A percentile compares a stretch with the other conserved stretches of the same genome.
Conservation (phyloP, 345 rosid genomes). For the Salix brachista region DNA sequence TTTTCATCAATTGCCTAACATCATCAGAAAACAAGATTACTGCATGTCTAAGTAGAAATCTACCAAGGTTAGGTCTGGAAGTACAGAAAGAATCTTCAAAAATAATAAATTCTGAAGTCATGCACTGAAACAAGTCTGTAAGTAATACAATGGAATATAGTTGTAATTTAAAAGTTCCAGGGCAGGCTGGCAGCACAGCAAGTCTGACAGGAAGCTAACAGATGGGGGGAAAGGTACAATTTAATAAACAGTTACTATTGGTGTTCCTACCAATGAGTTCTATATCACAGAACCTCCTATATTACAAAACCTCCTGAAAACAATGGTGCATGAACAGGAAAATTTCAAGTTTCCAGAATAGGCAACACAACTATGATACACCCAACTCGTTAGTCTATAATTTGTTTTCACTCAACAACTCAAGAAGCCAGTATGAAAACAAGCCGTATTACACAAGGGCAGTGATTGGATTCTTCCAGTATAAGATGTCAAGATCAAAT, state of each 20-base stretch:
- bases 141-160: not conserved
- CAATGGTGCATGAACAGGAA: not conserved
- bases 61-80: not conserved
- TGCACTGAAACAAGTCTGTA: not conserved
- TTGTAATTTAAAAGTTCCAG: not conserved
- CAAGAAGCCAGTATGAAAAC: not conserved
- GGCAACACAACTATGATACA: not conserved
- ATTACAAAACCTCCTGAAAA: not conserved
- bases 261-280: not conserved
- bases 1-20: constrained; percentile 91
- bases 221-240: not conserved
- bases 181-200: not conserved
- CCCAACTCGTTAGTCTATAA: not conserved
- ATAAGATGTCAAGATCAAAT: not conserved
- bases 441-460: not conserved
- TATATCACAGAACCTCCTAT: not conserved
- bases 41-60: not conserved
- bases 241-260: not conserved
- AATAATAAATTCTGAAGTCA: not conserved
- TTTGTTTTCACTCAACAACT: constrained; percentile 1
- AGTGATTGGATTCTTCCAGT: not conserved
- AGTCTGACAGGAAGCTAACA: not conserved
- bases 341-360: not conserved
- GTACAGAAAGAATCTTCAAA: not conserved
- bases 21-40: constrained; percentile 16